Base-by-base conservation (phyloP, 2,329 filamentous ascomycete genomes). In the Alternaria burnsii region DNA sequence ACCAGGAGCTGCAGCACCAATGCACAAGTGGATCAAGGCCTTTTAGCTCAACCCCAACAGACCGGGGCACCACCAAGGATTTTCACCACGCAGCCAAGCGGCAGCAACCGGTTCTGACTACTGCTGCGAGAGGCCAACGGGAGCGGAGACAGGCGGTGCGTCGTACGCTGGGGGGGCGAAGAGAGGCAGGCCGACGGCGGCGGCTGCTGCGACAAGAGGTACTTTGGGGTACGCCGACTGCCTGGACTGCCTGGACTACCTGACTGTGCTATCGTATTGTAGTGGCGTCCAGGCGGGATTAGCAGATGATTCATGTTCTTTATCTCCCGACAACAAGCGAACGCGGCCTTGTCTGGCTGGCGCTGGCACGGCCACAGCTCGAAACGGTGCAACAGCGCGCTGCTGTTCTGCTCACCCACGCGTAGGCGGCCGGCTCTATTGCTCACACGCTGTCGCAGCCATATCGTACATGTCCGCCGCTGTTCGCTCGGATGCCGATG, bases 11-110 rank as follows among this genome's bases (percentile, higher is more conserved):
- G 66, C 63, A 68, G 65, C 69, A 66, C 65, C 65, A 69, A 61
- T 71, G 71, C 71, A 68, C 55, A 69, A 67, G 70, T 71, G 72
- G 72, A 60, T 63, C 34, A 44, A 46, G 47, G 32, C 51, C 41
- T 62, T 36, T 65, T 69, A 60, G 67, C 71, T 67, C 71, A 63
- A 63, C 70, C 68, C 69, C 73, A 75, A 76, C 74, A 75, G 70
- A 71, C 71, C 68, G 62, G 70, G 71, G 65, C 62, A 40, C 55
- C 56, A 65, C 67, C 70, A 73, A 68, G 72, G 71, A 72, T 70
- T 64, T 67, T 57, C 47, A 64, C 43, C 59, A 64, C 61, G 64
- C 66, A 65, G 69, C 71, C 71, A 74, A 71, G 69, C 71, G 68
- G 69, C 69, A 70, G 57, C 66, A 65, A 67, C 71, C 69, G 71